Evolutionary conservation across 2,329 filamentous ascomycete genomes (phyloP).

Genomic region (Ascomycota sp.): DNA sequence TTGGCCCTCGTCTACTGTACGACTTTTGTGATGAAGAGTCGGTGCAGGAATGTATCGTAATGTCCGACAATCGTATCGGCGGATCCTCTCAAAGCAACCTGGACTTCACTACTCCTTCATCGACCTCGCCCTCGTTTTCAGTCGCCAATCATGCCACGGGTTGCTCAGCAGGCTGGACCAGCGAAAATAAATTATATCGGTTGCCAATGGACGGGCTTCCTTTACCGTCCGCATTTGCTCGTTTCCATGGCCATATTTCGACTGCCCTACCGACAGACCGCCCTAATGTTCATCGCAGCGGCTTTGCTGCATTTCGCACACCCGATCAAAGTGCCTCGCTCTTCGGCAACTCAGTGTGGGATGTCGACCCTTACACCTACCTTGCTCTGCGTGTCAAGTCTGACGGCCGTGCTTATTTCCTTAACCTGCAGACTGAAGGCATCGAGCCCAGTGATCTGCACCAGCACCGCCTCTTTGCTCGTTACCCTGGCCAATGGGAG

Average conservation of each 20-base stretch:
- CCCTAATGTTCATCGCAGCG: conserved; percentile 56
- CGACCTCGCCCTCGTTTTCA: neutral
- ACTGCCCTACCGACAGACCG: conserved; percentile 58
- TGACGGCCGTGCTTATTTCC: conserved; percentile 78
- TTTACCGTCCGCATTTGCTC: conserved; percentile 32
- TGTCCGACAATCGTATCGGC: conserved; percentile 74
- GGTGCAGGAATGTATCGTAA: conserved; percentile 43
- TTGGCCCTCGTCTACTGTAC: conserved; percentile 42
- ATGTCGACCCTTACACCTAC: conserved; percentile 76
- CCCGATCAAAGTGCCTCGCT: conserved; percentile 53
- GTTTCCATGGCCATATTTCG: conserved; percentile 78
- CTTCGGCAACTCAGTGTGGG: conserved; percentile 75
- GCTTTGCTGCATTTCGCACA: conserved; percentile 83
- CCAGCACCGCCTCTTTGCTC: conserved; percentile 72
- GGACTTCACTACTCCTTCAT: conserved; percentile 33
- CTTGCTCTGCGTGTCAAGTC: conserved; percentile 77
- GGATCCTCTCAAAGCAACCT: conserved; percentile 61
- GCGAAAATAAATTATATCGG: neutral
- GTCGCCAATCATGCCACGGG: no score
- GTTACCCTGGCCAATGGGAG: conserved; percentile 74
- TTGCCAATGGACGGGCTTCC: neutral
- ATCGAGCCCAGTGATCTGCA: conserved; percentile 90
- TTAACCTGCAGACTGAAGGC: conserved; percentile 89
- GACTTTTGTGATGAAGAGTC: conserved; percentile 33
- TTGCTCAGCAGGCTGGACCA: no score